Evolutionary conservation across 2,329 filamentous ascomycete species (phyloP).

Genomic region (Fusarium secorum): DNA sequence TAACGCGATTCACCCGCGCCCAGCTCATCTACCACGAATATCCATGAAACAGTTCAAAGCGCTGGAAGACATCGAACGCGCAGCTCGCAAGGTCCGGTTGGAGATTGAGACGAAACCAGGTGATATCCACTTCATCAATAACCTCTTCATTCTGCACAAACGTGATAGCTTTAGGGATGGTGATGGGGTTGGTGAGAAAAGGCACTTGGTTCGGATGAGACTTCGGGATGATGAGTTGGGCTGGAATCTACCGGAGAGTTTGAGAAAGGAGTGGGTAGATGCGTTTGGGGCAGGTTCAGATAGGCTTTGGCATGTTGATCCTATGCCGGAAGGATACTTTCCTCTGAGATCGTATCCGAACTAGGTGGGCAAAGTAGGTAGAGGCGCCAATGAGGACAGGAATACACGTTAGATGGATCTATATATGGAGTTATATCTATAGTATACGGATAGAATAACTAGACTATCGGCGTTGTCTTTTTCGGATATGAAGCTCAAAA

Average conservation of each 20-base stretch:
- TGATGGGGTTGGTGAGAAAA: constrained; percentile 1
- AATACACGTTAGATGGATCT: accelerated
- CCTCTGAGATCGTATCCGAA: constrained; percentile 63
- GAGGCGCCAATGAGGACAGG: accelerated
- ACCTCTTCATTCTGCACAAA: constrained; percentile 66
- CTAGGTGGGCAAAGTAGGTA: constrained; percentile 40
- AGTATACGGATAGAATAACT: too few species aligned
- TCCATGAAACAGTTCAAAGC: constrained; percentile 61
- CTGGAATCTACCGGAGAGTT: constrained; percentile 59
- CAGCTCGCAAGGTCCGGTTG: constrained; percentile 61
- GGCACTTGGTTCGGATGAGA: constrained; percentile 67
- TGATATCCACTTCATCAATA: constrained; percentile 72
- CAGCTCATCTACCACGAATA: constrained; percentile 57
- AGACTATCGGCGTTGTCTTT: background rate
- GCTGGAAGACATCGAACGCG: constrained; percentile 61
- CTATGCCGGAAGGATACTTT: constrained; percentile 65
- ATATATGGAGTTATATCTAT: background rate
- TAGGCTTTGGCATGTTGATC: constrained; percentile 64
- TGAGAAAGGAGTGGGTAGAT: constrained; percentile 59
- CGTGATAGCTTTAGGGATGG: constrained; percentile 42
- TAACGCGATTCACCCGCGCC: constrained; percentile 59
- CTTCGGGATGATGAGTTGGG: constrained; percentile 59
- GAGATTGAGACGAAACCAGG: constrained; percentile 63
- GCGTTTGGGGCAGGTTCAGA: constrained; percentile 56
- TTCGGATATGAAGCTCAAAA: background rate